Conservation (phyloP, 331 rosid species). For the Saraca asoca region DNA sequence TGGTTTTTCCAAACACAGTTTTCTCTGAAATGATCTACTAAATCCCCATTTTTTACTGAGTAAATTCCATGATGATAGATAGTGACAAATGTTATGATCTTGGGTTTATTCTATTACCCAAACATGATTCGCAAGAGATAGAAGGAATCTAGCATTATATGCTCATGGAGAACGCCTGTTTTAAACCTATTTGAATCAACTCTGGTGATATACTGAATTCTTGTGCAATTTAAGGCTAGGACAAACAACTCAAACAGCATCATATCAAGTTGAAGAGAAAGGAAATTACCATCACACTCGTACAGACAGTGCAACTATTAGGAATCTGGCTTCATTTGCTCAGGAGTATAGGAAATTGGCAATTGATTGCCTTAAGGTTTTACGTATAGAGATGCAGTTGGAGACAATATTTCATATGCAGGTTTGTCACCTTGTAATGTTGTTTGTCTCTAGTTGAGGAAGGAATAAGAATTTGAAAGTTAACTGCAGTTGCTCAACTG, state of each 20-base stretch:
- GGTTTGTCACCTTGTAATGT: constrained; percentile 47
- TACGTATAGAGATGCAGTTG: constrained; percentile 97
- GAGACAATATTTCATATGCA: constrained; percentile 95
- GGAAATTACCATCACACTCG: constrained; percentile 49
- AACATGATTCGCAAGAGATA: constrained; percentile 15
- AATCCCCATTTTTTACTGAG: not conserved
- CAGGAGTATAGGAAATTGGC: constrained; percentile 93
- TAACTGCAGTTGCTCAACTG: constrained; percentile 23
- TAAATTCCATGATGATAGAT: not conserved
- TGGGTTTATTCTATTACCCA: constrained; percentile 3
- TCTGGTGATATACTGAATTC: constrained; percentile 18
- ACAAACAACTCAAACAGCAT: constrained; percentile 54
- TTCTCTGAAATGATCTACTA: not conserved
- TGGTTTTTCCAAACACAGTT: not conserved
- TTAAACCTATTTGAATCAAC: constrained; percentile 5
- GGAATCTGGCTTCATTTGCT: constrained; percentile 79
- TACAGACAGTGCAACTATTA: constrained; percentile 59
- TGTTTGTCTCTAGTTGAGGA: constrained; percentile 29
- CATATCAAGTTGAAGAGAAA: constrained; percentile 57
- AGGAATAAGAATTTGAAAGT: constrained; percentile 10
- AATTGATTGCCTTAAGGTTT: constrained; percentile 91
- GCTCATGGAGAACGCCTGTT: constrained; percentile 1
- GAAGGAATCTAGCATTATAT: constrained; percentile 15
- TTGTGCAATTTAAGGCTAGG: constrained; percentile 71
- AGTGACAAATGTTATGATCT: not conserved